Evolutionary conservation across 176 grass and related monocot species (phyloP), one percentile per base, ranked within the genome.

Genomic region (Guadua angustifolia): DNA sequence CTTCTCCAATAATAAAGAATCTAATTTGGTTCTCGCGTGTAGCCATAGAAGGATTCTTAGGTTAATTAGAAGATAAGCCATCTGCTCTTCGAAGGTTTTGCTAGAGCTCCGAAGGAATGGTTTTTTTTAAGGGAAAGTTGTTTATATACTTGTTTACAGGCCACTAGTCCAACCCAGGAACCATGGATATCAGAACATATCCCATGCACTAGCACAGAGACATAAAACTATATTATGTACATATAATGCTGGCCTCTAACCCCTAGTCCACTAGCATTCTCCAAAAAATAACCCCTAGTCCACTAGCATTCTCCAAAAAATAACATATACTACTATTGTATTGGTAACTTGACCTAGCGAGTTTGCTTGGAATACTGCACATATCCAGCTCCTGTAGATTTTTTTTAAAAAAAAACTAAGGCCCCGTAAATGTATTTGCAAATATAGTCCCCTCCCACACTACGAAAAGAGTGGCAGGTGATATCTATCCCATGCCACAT

Each of bases 1-100:
- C 72, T 56, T 53, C 50, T 55, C 72, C 50, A 55, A 55, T 14
- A 56, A 56, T 75, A 4, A 56, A 75, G 72, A 75, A 75, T 52
- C 29, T 13, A 52, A 52, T 75, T 32, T 56, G 50, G 72, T 56
- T 39, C 32, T 75, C 1, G 50, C 73, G 17, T 56, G 51, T 38
- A 75, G 73, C 5, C 17, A 75, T 75, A 21, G 73, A 75, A 57
- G n/a, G 73, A 56, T 75, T 75, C 33, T 22, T 18, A 52, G 3
- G 46, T 73, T 50, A 51, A 25, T 24, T 71, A 29, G 11, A 15
- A 32, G 46, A 16, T 18, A 8, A 29, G 43, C 44, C 44, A 71
- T 5, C 5, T 71, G 68, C 21, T 12, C 9, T 10, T 32, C 24
- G 29, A 4, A 51, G 70, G n/a, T 33, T 51, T 29, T 32, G 25